A percentile compares a stretch with the other conserved stretches of the same genome.
Conservation (phyloP, 345 rosid species). For the Capsella bursapastoris region DNA sequence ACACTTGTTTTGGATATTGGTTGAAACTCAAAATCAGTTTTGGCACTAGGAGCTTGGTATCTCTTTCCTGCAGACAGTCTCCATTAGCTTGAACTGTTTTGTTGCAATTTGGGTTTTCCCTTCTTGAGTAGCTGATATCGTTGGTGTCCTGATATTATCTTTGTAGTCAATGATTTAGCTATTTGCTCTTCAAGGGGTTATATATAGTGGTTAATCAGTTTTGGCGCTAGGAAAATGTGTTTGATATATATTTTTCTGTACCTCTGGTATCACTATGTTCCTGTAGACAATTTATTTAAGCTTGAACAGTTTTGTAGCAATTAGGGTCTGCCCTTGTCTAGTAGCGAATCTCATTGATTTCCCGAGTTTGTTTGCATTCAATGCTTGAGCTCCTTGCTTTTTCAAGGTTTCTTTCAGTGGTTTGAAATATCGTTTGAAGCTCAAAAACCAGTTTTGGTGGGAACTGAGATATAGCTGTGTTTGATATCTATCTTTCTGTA, state of each 20-base stretch:
- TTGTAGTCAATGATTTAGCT: not conserved
- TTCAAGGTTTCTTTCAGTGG: conserved; percentile 6
- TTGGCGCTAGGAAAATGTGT: not conserved
- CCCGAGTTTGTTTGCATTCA: not conserved
- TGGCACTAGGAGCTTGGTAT: not conserved
- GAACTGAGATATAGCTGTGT: not conserved
- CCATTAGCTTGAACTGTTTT: not conserved
- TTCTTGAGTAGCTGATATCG: conserved; percentile 1
- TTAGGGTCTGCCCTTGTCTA: conserved; percentile 1
- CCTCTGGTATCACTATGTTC: conserved; percentile 8
- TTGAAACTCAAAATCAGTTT: not conserved
- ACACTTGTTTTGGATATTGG: not conserved
- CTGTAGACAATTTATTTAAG: not conserved
- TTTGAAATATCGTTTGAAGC: conserved; percentile 1
- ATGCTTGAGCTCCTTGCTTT: not conserved
- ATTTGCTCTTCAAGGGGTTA: not conserved
- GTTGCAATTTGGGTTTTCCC: conserved; percentile 19
- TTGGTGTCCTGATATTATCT: not conserved
- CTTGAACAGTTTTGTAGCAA: conserved; percentile 6
- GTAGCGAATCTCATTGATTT: conserved; percentile 9
- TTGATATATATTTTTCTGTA: not conserved
- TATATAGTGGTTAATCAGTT: not conserved
- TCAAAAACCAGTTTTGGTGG: conserved; percentile 14
- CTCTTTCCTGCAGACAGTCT: not conserved
- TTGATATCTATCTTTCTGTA: not conserved